These are phyloP conservation scores for Aspergillus sp. DNA, from an alignment of 2,329 filamentous ascomycete genomes.

Conservation along the genomic window DNA sequence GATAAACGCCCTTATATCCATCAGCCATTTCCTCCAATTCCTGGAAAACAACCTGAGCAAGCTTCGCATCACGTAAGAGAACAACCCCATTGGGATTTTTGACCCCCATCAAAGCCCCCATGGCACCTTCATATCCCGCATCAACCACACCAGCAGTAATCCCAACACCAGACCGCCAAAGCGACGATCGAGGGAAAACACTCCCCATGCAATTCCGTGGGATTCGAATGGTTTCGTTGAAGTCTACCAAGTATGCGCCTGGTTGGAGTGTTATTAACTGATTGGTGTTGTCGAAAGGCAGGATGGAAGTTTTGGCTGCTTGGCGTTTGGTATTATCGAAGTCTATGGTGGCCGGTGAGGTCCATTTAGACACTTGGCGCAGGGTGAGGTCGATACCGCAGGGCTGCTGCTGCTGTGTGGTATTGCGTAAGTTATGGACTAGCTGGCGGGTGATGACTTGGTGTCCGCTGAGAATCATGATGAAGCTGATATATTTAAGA, in stretches of 20 bases:
- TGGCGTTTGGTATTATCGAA: conserved; percentile 25
- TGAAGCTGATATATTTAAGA: background rate
- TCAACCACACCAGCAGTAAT: conserved; percentile 39
- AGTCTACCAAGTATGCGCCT: conserved; percentile 29
- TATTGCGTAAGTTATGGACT: conserved; percentile 13
- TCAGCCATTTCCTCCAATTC: conserved; percentile 31
- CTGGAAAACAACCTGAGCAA: conserved; percentile 40
- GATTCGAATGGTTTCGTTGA: conserved; percentile 35
- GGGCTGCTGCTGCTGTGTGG: conserved; percentile 22
- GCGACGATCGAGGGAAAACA: conserved; percentile 34
- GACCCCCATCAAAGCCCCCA: conserved; percentile 37
- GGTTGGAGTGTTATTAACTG: conserved; percentile 1
- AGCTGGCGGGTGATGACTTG: conserved; percentile 14
- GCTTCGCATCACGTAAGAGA: conserved; percentile 28
- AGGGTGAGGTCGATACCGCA: conserved; percentile 29
- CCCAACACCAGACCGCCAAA: conserved; percentile 36
- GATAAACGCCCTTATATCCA: conserved; percentile 37
- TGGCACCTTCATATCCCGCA: conserved; percentile 37
- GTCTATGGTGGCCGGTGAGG: conserved; percentile 23
- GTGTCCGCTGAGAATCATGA: conserved; percentile 14
- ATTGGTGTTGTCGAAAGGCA: conserved; percentile 10
- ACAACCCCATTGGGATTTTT: conserved; percentile 31
- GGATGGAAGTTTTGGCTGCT: conserved; percentile 9
- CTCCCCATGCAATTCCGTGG: conserved; percentile 37
- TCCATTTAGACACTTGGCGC: conserved; percentile 19